Evolutionary conservation across 768 basidiomycete genomes (phyloP).

Genomic region (Leccinum imitatum): DNA sequence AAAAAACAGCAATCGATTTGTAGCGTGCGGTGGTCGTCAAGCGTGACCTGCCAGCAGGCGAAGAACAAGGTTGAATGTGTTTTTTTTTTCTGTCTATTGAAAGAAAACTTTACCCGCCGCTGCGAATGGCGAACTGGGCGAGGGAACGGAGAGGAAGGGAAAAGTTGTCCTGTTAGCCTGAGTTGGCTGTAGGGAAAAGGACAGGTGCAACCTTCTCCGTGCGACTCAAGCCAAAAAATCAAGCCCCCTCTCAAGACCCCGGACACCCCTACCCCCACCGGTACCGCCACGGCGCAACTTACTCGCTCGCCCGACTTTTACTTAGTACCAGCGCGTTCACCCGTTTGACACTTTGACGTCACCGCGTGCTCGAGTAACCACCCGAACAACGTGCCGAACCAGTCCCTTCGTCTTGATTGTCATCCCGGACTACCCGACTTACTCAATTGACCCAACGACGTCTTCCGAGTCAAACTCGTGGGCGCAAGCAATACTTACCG

Average conservation of each 20-base stretch:
- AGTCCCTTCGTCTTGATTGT: slow-evolving; percentile 34
- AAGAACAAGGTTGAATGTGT: slow-evolving; percentile 55
- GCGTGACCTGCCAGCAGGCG: slow-evolving; percentile 92
- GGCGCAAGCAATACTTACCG: too few relatives aligned
- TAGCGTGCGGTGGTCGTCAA: slow-evolving; percentile 80
- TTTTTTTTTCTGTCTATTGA: slow-evolving; percentile 41
- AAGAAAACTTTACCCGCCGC: slow-evolving; percentile 36
- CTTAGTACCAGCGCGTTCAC: neutral
- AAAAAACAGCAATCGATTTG: slow-evolving; percentile 49
- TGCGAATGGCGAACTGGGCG: slow-evolving; percentile 36
- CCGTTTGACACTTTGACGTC: neutral
- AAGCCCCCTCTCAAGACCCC: slow-evolving; percentile 29
- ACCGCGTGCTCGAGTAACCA: neutral
- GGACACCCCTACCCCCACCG: slow-evolving; percentile 19
- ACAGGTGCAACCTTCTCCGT: slow-evolving; percentile 34
- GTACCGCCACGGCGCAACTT: slow-evolving; percentile 9
- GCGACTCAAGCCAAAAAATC: slow-evolving; percentile 35
- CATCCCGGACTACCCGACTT: neutral
- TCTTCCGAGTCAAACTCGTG: too few relatives aligned
- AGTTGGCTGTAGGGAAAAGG: slow-evolving; percentile 37
- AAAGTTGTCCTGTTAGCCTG: slow-evolving; percentile 35
- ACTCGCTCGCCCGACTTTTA: neutral
- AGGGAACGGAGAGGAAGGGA: slow-evolving; percentile 8
- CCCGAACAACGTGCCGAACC: neutral
- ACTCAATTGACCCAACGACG: neutral